Base-by-base conservation (phyloP, 2,329 filamentous ascomycete species). In the Verticillium nonalfalfae region DNA sequence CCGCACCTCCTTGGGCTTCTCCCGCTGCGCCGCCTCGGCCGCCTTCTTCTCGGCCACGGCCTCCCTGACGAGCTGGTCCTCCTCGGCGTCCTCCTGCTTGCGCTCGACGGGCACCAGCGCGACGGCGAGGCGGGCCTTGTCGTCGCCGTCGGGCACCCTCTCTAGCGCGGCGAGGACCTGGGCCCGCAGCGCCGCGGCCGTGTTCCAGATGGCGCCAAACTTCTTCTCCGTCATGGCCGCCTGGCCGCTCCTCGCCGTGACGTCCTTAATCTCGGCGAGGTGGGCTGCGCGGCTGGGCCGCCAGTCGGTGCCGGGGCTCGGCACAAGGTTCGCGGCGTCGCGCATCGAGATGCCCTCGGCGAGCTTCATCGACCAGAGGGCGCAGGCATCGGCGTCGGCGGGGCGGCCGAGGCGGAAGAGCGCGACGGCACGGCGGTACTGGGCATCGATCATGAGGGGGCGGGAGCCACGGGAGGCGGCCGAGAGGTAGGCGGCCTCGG, bases 341-440 rank as follows among this genome's bases (percentile, higher is more conserved):
- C 72, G 72, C 63, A 76, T 71, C 34, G 70, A 73, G 7, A 79
- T 71, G 52, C 76, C 75, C 45, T 76, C 74, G 5, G 71, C 60
- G 4, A 81, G 70, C 40, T 73, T 69, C 72, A 80, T 78, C 36
- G 80, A 76, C 80, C 85, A 88, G 18, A 79, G 78, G 21, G 93
- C 85, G 65, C 93, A 85, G 66, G 86, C 84, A 62, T 88, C 83
- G 0, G 93, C 89, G 74, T 97, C 89, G 4, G 88, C 92, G 68
- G 87, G 91, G 59, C 85, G 82, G 38, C 84, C 85, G 50, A 93
- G 78, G 57, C 87, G 85, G 73, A 86, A 90, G 33, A 94, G 80
- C 11, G 89, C 84, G 13, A 96, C 85, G 5, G 86, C 90, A 40
- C 94, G 86, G 67, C 93, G 86, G 69, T 95, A 85, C 69, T 97